phyloP scores from a whole-genome alignment of 805 yeast genomes.

The Suhomyces canberraensis region DNA sequence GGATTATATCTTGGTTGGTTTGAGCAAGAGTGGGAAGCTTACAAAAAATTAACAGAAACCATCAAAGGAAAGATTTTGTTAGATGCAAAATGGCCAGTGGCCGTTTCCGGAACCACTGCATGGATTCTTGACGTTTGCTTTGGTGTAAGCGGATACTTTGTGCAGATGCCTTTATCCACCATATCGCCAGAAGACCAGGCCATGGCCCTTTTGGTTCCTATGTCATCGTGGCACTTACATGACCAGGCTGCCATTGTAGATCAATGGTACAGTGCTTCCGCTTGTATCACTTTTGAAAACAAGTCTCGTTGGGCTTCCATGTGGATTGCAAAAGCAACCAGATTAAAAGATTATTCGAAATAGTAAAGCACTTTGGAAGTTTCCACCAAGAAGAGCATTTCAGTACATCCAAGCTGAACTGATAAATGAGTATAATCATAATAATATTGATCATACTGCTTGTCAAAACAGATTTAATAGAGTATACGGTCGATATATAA shows the following conservation, averaged over 20 bases:
- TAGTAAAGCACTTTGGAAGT: no score
- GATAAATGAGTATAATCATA: no score
- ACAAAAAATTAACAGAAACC: background rate
- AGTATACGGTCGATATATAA: no score
- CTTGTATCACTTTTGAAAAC: background rate
- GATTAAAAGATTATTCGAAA: background rate
- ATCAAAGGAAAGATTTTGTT: conserved; percentile 1
- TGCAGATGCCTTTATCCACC: conserved; percentile 1
- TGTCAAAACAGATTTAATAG: no score
- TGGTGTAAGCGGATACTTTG: conserved; percentile 1
- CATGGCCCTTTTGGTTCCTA: conserved; percentile 2
- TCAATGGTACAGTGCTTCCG: conserved; percentile 1
- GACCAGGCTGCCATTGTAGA: conserved; percentile 1
- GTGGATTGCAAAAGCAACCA: background rate
- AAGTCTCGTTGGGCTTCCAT: background rate
- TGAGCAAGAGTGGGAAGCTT: conserved; percentile 1
- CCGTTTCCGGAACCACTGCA: conserved; percentile 1
- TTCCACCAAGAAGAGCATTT: no score
- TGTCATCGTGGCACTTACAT: conserved; percentile 4
- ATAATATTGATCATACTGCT: no score
- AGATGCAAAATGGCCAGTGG: background rate
- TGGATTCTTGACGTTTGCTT: conserved; percentile 2
- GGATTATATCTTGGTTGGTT: conserved; percentile 1
- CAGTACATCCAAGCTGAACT: no score
- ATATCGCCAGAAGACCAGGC: conserved; percentile 4